Conservation (phyloP, 1,139 yeast species). For the Debaryomyces nepalensis region DNA sequence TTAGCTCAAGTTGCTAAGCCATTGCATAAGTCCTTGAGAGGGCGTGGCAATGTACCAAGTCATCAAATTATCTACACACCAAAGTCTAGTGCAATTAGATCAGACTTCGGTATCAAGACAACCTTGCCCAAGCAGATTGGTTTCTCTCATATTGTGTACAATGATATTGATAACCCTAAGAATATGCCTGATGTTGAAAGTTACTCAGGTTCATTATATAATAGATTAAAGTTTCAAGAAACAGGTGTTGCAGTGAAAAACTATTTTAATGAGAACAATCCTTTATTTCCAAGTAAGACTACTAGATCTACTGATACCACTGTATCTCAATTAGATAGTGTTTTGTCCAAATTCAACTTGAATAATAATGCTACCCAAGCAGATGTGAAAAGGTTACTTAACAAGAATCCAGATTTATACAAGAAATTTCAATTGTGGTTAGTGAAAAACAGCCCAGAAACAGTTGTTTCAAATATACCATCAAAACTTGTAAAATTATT, state of each 20-base stretch:
- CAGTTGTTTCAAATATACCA: slow-evolving; percentile 27
- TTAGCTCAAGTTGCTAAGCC: slow-evolving; percentile 55
- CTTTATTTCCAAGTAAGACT: slow-evolving; percentile 35
- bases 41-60: slow-evolving; percentile 39
- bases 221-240: slow-evolving; percentile 49
- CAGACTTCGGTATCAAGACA: slow-evolving; percentile 50
- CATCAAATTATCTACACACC: slow-evolving; percentile 53
- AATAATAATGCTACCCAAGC: slow-evolving; percentile 29
- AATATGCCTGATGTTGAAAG: slow-evolving; percentile 56
- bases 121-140: slow-evolving; percentile 51
- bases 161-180: slow-evolving; percentile 48
- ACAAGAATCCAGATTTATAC: slow-evolving; percentile 39
- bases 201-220: slow-evolving; percentile 44
- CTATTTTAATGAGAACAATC: slow-evolving; percentile 34
- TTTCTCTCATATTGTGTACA: slow-evolving; percentile 45
- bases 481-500: slow-evolving; percentile 28
- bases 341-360: slow-evolving; percentile 41
- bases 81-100: slow-evolving; percentile 45
- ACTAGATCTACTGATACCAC: slow-evolving; percentile 24
- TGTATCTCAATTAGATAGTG: slow-evolving; percentile 25
- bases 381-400: slow-evolving; percentile 35
- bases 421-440: slow-evolving; percentile 40
- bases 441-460: slow-evolving; percentile 40
- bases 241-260: slow-evolving; percentile 43
- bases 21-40: slow-evolving; percentile 39